These are phyloP conservation scores for Hanseniaspora occidentalis DNA, from an alignment of 805 yeast genomes.

Conservation along the genomic window DNA sequence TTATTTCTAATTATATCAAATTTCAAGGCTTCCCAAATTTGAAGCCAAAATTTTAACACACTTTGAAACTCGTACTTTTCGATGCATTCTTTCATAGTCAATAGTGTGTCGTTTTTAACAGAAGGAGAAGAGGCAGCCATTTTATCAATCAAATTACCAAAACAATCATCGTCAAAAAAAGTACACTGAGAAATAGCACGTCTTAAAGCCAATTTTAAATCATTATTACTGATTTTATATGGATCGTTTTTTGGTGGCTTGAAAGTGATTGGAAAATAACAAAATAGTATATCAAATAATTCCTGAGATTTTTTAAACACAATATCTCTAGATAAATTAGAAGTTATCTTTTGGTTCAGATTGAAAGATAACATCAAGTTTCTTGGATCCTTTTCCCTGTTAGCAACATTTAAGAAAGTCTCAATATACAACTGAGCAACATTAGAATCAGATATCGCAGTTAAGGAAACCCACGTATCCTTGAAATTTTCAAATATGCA, in stretches of 20 bases:
- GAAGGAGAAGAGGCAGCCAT: constrained; percentile 60
- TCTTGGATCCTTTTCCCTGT: constrained; percentile 91
- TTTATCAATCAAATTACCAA: constrained; percentile 70
- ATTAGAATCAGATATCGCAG: background rate
- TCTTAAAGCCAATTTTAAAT: constrained; percentile 53
- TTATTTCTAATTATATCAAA: constrained; percentile 80
- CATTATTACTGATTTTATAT: constrained; percentile 64
- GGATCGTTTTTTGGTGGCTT: constrained; percentile 80
- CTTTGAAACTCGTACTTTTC: constrained; percentile 36
- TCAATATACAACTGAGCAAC: constrained; percentile 28
- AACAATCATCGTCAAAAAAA: constrained; percentile 55
- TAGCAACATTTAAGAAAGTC: constrained; percentile 54
- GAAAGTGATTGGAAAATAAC: constrained; percentile 94
- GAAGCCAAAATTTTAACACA: constrained; percentile 49
- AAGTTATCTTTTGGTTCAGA: constrained; percentile 37
- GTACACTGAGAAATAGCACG: constrained; percentile 49
- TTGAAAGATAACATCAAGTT: constrained; percentile 64
- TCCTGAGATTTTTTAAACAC: constrained; percentile 41
- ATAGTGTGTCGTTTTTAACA: constrained; percentile 63
- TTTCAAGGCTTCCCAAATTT: constrained; percentile 79
- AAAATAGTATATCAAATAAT: constrained; percentile 77
- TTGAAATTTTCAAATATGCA: constrained; percentile 23
- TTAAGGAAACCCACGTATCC: constrained; percentile 7
- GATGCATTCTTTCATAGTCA: constrained; percentile 47
- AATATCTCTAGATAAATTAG: constrained; percentile 24